phyloP scores from a whole-genome alignment of 257 asterid genomes.

The Rauvolfia tetraphylla region DNA sequence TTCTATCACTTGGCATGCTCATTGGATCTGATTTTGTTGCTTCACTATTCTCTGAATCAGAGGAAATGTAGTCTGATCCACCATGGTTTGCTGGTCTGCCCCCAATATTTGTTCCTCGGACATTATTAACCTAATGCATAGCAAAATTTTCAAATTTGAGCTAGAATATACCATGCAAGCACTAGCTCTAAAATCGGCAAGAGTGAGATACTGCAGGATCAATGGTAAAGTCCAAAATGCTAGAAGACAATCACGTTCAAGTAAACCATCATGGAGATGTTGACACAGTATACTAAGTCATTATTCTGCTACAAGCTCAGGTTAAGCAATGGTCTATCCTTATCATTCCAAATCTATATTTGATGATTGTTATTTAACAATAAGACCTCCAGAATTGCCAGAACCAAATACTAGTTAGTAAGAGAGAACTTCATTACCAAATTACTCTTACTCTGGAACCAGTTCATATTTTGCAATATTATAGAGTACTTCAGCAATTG shows the following conservation, averaged over 20 bases:
- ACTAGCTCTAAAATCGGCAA: not conserved
- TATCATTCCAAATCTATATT: not conserved
- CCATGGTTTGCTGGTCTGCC: slow-evolving; percentile 43
- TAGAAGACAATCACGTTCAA: not conserved
- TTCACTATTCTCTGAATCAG: slow-evolving; percentile 61
- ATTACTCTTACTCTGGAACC: not conserved
- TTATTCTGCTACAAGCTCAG: not conserved
- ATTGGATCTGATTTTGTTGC: slow-evolving; percentile 43
- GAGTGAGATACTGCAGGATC: not conserved
- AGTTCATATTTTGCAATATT: not conserved
- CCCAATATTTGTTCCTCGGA: slow-evolving; percentile 30
- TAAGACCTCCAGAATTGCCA: not conserved
- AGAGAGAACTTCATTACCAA: not conserved
- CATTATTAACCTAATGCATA: slow-evolving; percentile 35
- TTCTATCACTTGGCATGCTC: slow-evolving; percentile 31
- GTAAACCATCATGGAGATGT: not conserved
- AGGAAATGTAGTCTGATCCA: slow-evolving; percentile 41
- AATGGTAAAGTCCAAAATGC: not conserved
- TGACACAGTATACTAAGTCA: not conserved
- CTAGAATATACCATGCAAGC: not conserved
- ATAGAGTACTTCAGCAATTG: not conserved
- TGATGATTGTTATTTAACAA: not conserved
- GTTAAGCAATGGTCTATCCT: not conserved
- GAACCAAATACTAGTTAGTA: not conserved
- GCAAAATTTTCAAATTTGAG: not conserved